Evolutionary conservation across 1,284 basidiomycete genomes (phyloP).

Genomic region (Leccinum subrobustum): DNA sequence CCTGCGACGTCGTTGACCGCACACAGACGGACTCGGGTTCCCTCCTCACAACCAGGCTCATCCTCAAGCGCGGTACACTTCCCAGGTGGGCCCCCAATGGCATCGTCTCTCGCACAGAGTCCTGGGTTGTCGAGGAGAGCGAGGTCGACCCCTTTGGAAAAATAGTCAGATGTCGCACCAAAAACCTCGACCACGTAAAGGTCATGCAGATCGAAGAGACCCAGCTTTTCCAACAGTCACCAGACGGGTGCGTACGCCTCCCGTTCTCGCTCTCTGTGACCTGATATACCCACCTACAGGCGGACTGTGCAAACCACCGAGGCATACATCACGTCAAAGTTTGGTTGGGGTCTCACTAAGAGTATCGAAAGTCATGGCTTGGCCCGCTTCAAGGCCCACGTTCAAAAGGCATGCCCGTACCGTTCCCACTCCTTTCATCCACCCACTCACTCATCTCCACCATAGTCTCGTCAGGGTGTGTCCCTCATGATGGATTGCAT

Average conservation of each 20-base stretch:
- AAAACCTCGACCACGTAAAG: slow-evolving; percentile 83
- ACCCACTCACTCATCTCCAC: slow-evolving; percentile 19
- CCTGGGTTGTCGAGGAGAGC: slow-evolving; percentile 90
- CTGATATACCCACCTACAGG: slow-evolving; percentile 34
- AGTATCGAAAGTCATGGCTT: slow-evolving; percentile 77
- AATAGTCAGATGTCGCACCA: slow-evolving; percentile 68
- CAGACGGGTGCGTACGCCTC: slow-evolving; percentile 54
- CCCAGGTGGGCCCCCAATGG: slow-evolving; percentile 90
- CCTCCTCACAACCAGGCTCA: slow-evolving; percentile 86
- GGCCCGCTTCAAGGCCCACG: slow-evolving; percentile 72
- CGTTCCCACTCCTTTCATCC: slow-evolving; percentile 1
- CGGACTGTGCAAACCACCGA: slow-evolving; percentile 77
- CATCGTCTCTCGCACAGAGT: slow-evolving; percentile 72
- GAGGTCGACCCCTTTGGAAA: slow-evolving; percentile 80
- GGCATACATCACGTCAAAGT: slow-evolving; percentile 71
- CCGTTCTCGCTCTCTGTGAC: slow-evolving; percentile 10
- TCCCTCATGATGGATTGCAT: slow-evolving; percentile 70
- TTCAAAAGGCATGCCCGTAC: slow-evolving; percentile 58
- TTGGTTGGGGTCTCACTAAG: slow-evolving; percentile 82
- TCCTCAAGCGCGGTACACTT: slow-evolving; percentile 87
- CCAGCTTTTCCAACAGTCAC: slow-evolving; percentile 58
- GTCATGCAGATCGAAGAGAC: slow-evolving; percentile 80
- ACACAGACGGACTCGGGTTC: slow-evolving; percentile 68
- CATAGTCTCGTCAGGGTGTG: slow-evolving; percentile 78
- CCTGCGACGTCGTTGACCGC: slow-evolving; percentile 92